Evolutionary conservation across 1,284 basidiomycete species (phyloP), one percentile per base, ranked within the genome.

Genomic region (Sanghuangporus baumii): DNA sequence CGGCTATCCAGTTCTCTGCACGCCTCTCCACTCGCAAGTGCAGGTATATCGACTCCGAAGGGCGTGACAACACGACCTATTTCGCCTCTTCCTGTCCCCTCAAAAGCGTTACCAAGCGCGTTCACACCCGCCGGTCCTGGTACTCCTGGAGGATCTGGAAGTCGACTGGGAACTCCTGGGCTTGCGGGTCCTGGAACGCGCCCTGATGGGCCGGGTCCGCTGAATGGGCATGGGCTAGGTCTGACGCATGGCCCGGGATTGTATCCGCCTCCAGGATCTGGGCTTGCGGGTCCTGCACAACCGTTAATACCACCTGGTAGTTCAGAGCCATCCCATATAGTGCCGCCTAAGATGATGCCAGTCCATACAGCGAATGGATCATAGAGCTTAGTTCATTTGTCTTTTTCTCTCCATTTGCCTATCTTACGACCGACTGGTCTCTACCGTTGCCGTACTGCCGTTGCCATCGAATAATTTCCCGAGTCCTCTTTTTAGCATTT

Each of bases 311-410:
- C 50, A 14, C 41, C 62, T 48, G 11, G 36, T 3, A 23, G 20
- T 61, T 16, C 55, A 26, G 57, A 55, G 36, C 12, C 50, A 1
- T 16, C 40, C 47, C 57, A 65, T 57, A 51, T 65, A 31, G 26
- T 47, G 18, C 64, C 64, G 6, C 52, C 64, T 7, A 65, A 65
- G 55, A 65, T 65, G 64, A 64, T 46, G 14, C 55, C 57, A 31
- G 64, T 59, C n/a, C 64, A 54, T 12, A 57, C 62, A 11, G 60
- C 61, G 23, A 65, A 64, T 56, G 64, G 64, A n/a, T 55, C 64
- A 50, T 65, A 59, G 36, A 31, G 12, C n/a, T 23, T 23, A 12
- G 38, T 37, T 3, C 9, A 18, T 16, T 18, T 48, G 47, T 20
- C 23, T 48, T 20, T 43, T 43, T 3, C 6, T 43, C 41, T 18